Conservation (phyloP, 2,329 filamentous ascomycete genomes). For the Ophiostoma fasciatum region DNA sequence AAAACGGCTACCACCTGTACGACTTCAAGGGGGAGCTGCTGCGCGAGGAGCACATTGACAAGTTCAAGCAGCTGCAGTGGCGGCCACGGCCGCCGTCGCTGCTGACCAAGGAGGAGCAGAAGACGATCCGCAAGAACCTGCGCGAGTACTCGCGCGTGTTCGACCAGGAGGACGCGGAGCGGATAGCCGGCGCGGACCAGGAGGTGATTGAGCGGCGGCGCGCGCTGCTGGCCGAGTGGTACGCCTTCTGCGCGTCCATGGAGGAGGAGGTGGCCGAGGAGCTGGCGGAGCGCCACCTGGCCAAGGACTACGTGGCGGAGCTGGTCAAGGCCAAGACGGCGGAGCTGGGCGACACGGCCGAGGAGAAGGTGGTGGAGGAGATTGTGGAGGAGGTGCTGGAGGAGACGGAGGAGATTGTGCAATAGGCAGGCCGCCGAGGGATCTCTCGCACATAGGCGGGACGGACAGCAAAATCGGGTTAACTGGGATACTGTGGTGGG, state of each 20-base stretch:
- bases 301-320: constrained; percentile 47
- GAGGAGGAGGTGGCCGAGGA: constrained; percentile 61
- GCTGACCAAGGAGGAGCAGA: constrained; percentile 92
- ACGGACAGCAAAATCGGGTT: too few relatives aligned
- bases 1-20: constrained; percentile 97
- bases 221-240: constrained; percentile 74
- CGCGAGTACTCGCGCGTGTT: constrained; percentile 92
- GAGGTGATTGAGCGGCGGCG: constrained; percentile 84
- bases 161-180: constrained; percentile 87
- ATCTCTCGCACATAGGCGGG: too few relatives aligned
- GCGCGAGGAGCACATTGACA: constrained; percentile 81
- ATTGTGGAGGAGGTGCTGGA: constrained; percentile 71
- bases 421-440: constrained; percentile 10
- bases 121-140: constrained; percentile 94
- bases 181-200: constrained; percentile 84
- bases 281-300: constrained; percentile 50
- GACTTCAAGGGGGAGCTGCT: constrained; percentile 86
- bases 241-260: constrained; percentile 63
- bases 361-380: constrained; percentile 75
- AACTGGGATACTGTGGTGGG: too few relatives aligned
- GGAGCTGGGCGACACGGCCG: constrained; percentile 45
- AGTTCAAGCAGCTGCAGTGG: constrained; percentile 97
- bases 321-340: constrained; percentile 42
- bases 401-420: constrained; percentile 67
- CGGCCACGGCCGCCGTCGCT: constrained; percentile 83